Conservation (phyloP, 306 rosid genomes). For the Biancaea sappan region DNA sequence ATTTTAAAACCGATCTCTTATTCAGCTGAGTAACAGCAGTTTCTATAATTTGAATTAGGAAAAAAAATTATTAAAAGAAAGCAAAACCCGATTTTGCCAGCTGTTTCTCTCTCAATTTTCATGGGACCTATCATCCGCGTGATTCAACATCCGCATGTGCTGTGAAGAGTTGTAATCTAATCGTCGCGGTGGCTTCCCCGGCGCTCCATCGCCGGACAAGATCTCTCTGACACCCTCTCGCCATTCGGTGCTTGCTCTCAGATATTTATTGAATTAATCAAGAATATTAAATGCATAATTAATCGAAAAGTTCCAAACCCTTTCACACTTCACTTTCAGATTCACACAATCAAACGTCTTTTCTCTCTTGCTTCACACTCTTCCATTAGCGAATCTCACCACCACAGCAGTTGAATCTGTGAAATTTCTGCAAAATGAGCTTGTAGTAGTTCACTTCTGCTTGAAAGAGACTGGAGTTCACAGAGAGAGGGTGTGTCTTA, state of each 20-base stretch:
- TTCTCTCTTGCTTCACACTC: conserved; percentile 43
- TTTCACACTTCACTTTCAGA: neutral
- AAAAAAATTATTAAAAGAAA: neutral
- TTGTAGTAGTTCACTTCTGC: neutral
- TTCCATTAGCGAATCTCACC: conserved; percentile 7
- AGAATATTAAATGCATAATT: neutral
- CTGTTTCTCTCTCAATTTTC: neutral
- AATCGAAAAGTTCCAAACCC: neutral
- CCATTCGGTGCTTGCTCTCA: neutral
- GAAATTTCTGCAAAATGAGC: conserved; percentile 31
- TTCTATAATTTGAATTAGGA: neutral
- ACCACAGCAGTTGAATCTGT: neutral
- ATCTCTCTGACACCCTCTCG: neutral
- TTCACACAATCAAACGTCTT: conserved; percentile 25
- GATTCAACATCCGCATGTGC: neutral
- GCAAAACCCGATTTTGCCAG: neutral
- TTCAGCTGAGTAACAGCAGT: too few species aligned
- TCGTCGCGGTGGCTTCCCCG: neutral
- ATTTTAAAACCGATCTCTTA: too few species aligned
- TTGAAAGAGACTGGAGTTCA: conserved; percentile 31
- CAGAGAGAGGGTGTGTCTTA: neutral
- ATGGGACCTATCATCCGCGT: neutral
- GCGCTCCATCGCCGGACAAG: neutral
- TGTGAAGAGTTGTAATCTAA: neutral
- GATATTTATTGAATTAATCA: neutral